Percentiles rank a stretch among this genome's conserved stretches.
These are phyloP conservation scores for Stemphylium vesicarium DNA, from an alignment of 2,329 filamentous ascomycete species.

Conservation along the genomic window DNA sequence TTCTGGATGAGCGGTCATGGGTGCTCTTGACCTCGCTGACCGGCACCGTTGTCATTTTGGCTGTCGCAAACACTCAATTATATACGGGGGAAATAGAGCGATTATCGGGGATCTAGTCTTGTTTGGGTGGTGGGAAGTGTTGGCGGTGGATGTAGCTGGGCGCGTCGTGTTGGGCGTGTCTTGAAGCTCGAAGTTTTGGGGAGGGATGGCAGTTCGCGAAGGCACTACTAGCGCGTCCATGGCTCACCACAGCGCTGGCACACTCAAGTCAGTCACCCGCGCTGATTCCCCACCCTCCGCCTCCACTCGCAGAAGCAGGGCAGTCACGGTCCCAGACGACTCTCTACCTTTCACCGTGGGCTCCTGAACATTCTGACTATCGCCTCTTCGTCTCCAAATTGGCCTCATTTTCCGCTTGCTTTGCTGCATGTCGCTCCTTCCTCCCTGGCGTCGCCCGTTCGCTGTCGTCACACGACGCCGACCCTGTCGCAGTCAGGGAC, in stretches of 20 bases:
- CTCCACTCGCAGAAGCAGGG: conserved; percentile 16
- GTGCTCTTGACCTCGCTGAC: conserved; percentile 89
- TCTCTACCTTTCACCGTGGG: neutral
- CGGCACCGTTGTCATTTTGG: conserved; percentile 47
- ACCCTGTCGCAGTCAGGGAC: conserved; percentile 6
- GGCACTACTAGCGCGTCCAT: conserved; percentile 20
- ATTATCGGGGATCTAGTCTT: neutral
- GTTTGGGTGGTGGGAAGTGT: neutral
- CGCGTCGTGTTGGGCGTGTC: conserved; percentile 20
- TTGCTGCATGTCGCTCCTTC: conserved; percentile 7
- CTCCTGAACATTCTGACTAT: neutral
- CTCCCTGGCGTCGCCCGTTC: conserved; percentile 1
- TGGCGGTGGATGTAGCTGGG: conserved; percentile 9
- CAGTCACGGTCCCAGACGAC: neutral
- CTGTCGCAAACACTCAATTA: conserved; percentile 19
- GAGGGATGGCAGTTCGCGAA: conserved; percentile 17
- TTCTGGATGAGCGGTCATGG: conserved; percentile 81
- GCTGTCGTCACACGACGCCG: conserved; percentile 13
- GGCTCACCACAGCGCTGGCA: conserved; percentile 8
- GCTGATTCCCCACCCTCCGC: conserved; percentile 19
- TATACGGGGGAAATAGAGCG: neutral
- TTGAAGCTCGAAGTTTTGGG: conserved; percentile 24
- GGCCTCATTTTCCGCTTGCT: neutral
- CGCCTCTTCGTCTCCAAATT: neutral
- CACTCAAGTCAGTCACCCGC: conserved; percentile 12